phyloP scores from a whole-genome alignment of 225 moss, liverwort and hornwort species.

The Marchantia polymorpha region DNA sequence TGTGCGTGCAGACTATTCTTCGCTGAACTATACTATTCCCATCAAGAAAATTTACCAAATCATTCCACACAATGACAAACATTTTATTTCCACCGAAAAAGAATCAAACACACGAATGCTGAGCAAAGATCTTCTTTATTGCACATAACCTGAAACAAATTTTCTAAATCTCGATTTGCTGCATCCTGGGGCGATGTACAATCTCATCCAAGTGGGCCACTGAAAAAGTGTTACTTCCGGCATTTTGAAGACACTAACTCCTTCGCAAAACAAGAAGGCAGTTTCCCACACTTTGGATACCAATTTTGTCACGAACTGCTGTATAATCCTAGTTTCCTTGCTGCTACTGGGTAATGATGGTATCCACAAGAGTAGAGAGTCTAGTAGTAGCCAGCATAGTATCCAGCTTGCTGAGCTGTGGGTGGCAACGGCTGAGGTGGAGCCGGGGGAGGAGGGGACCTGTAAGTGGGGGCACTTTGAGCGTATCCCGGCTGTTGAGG shows the following conservation, averaged over 20 bases:
- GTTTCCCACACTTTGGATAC: constrained; percentile 23
- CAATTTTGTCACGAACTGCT: not conserved
- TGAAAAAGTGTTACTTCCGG: constrained; percentile 23
- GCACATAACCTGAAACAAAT: constrained; percentile 18
- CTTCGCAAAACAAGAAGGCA: constrained; percentile 15
- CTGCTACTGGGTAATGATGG: constrained; percentile 10
- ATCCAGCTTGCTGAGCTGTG: constrained; percentile 51
- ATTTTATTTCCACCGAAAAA: no score
- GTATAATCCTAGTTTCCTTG: constrained; percentile 5
- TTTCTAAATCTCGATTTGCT: not conserved
- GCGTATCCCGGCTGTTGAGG: constrained; percentile 62
- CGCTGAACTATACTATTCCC: no score
- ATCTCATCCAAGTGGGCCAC: not conserved
- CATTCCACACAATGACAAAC: no score
- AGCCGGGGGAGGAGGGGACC: constrained; percentile 47
- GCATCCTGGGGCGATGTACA: constrained; percentile 2
- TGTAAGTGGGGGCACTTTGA: constrained; percentile 53
- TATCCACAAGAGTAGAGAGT: constrained; percentile 10
- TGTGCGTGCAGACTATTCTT: no score
- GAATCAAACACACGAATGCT: not conserved
- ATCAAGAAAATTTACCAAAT: no score
- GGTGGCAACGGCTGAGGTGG: constrained; percentile 51
- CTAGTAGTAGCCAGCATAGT: constrained; percentile 66
- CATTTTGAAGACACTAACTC: constrained; percentile 7
- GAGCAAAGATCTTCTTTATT: constrained; percentile 23